These are phyloP conservation scores for Amyloporia xantha DNA, from an alignment of 768 basidiomycete genomes.

Conservation along the genomic window DNA sequence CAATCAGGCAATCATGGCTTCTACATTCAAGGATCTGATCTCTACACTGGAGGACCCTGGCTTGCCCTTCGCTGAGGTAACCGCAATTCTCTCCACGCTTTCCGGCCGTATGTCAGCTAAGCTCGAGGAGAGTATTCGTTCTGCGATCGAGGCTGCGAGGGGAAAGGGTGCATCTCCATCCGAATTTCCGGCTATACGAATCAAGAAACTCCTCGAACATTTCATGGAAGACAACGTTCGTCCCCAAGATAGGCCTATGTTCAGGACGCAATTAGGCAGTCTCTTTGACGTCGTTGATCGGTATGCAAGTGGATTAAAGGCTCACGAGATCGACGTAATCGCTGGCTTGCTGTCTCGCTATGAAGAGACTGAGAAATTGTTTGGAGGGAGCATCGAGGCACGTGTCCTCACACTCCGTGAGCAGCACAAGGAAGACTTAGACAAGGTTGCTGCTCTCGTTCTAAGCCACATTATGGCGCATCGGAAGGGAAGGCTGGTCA, in stretches of 20 bases:
- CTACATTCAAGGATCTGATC: slow-evolving; percentile 83
- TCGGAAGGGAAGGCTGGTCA: slow-evolving; percentile 83
- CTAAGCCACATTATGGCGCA: slow-evolving; percentile 95
- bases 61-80: slow-evolving; percentile 83
- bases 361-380: slow-evolving; percentile 82
- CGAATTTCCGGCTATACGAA: slow-evolving; percentile 86
- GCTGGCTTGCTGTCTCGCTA: slow-evolving; percentile 75
- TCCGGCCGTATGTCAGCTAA: slow-evolving; percentile 91
- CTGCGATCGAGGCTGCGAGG: slow-evolving; percentile 70
- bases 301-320: slow-evolving; percentile 77
- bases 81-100: slow-evolving; percentile 76
- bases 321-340: slow-evolving; percentile 75
- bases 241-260: slow-evolving; percentile 73
- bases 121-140: slow-evolving; percentile 80
- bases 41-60: slow-evolving; percentile 76
- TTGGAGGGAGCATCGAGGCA: slow-evolving; percentile 91
- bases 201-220: slow-evolving; percentile 83
- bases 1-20: slow-evolving; percentile 85
- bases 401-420: slow-evolving; percentile 87
- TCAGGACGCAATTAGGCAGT: slow-evolving; percentile 62
- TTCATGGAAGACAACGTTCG: slow-evolving; percentile 77
- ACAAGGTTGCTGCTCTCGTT: slow-evolving; percentile 79
- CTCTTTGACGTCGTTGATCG: slow-evolving; percentile 73
- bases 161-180: slow-evolving; percentile 54
- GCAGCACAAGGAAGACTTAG: slow-evolving; percentile 86